phyloP scores from a whole-genome alignment of 208 protist species.

The Polymyxa betae region DNA sequence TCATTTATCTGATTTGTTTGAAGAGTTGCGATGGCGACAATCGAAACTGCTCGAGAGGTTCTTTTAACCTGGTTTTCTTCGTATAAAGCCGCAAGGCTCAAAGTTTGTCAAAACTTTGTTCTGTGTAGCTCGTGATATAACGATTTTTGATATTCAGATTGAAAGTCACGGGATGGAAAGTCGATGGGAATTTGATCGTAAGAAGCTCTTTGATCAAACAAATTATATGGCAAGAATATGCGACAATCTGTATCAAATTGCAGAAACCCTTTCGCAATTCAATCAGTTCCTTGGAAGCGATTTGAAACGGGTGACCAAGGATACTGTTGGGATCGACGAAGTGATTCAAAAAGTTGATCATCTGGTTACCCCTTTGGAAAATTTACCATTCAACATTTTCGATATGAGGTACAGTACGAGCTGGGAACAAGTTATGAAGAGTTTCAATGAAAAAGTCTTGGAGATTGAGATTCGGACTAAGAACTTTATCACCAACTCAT shows the following conservation, averaged over 20 bases:
- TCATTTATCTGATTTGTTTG: background rate
- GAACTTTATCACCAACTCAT: conserved; percentile 94
- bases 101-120: conserved; percentile 31
- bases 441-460: conserved; percentile 86
- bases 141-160: conserved; percentile 73
- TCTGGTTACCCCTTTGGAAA: conserved; percentile 90
- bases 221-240: conserved; percentile 95
- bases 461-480: conserved; percentile 89
- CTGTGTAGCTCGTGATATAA: background rate
- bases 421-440: conserved; percentile 73
- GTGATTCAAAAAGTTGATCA: conserved; percentile 88
- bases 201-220: conserved; percentile 91
- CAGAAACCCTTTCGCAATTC: conserved; percentile 91
- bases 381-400: conserved; percentile 93
- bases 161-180: conserved; percentile 88
- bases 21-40: conserved; percentile 53
- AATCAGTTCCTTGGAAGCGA: conserved; percentile 91
- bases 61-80: conserved; percentile 54
- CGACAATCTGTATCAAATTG: conserved; percentile 88
- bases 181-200: conserved; percentile 97
- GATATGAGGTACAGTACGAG: conserved; percentile 74
- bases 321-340: conserved; percentile 91
- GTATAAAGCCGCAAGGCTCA: conserved; percentile 26
- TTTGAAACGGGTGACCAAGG: conserved; percentile 88
- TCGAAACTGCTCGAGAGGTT: conserved; percentile 55